These are phyloP conservation scores for Penicillium brevicompactum DNA, from an alignment of 2,329 filamentous ascomycete genomes.

Conservation along the genomic window DNA sequence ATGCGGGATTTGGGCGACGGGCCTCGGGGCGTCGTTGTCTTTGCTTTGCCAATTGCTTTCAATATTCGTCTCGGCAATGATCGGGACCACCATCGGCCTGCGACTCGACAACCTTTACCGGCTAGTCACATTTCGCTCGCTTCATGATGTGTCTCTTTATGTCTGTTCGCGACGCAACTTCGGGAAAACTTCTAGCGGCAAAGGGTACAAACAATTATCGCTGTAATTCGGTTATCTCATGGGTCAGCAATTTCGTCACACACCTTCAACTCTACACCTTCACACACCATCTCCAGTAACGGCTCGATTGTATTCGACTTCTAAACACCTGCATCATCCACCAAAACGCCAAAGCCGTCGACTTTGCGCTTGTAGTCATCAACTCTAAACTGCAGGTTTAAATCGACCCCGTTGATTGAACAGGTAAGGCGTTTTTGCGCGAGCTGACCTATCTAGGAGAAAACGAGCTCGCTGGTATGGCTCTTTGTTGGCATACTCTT, in stretches of 20 bases:
- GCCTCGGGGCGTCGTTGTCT: slow-evolving; percentile 40
- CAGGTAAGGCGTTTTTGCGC: slow-evolving; percentile 2
- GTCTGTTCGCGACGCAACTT: slow-evolving; percentile 42
- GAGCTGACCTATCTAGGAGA: slow-evolving; percentile 1
- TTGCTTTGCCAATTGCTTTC: slow-evolving; percentile 36
- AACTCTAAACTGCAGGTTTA: slow-evolving; percentile 16
- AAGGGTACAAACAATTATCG: slow-evolving; percentile 43
- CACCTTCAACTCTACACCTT: slow-evolving; percentile 37
- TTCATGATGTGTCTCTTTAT: slow-evolving; percentile 41
- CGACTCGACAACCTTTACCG: slow-evolving; percentile 35
- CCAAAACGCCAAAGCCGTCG: slow-evolving; percentile 23
- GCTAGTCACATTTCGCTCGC: slow-evolving; percentile 38
- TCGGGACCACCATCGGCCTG: slow-evolving; percentile 31
- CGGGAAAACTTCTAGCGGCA: slow-evolving; percentile 44
- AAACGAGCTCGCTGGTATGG: background rate
- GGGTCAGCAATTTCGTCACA: slow-evolving; percentile 41
- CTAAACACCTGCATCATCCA: slow-evolving; percentile 16
- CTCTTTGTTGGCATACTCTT: background rate
- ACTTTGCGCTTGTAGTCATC: slow-evolving; percentile 30
- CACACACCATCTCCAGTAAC: slow-evolving; percentile 45
- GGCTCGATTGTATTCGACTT: slow-evolving; percentile 45
- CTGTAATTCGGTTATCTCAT: slow-evolving; percentile 51
- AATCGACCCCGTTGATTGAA: background rate
- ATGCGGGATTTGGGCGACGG: slow-evolving; percentile 40
- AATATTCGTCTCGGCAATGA: slow-evolving; percentile 38